Evolutionary conservation across 176 grass and related monocot species (phyloP).

Genomic region (Oryza rufipogon): DNA sequence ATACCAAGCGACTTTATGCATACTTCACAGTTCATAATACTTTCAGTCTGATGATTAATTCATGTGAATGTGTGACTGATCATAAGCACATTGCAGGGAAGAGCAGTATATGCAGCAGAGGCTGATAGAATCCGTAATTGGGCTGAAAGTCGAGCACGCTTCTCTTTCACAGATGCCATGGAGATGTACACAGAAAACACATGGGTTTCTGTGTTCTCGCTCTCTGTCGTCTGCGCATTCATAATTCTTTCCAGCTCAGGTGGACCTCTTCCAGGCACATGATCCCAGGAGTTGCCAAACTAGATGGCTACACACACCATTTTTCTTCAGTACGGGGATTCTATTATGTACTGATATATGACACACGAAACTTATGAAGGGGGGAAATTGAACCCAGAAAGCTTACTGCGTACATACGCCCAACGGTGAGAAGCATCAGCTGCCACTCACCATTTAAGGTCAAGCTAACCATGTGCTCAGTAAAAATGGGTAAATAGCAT

Average conservation of each 20-base stretch:
- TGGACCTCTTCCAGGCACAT: conserved; percentile 80
- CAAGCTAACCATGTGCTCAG: conserved; percentile 40
- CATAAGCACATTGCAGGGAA: conserved; percentile 57
- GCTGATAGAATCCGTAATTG: conserved; percentile 96
- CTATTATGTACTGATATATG: conserved; percentile 16
- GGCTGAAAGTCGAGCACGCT: conserved; percentile 89
- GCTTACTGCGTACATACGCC: conserved; percentile 12
- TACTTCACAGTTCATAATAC: neutral
- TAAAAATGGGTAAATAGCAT: conserved; percentile 36
- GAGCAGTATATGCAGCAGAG: conserved; percentile 89
- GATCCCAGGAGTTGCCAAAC: conserved; percentile 11
- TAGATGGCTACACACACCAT: neutral
- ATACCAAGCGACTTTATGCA: neutral
- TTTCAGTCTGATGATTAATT: neutral
- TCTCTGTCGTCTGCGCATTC: conserved; percentile 94
- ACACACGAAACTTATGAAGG: neutral
- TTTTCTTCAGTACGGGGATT: conserved; percentile 8
- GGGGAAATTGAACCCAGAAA: conserved; percentile 29
- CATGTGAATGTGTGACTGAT: neutral
- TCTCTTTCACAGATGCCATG: conserved; percentile 98
- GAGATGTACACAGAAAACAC: conserved; percentile 97
- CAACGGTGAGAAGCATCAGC: conserved; percentile 8
- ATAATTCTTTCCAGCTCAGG: conserved; percentile 93
- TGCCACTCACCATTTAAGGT: conserved; percentile 37
- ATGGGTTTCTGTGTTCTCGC: conserved; percentile 96